These are phyloP conservation scores for Penicillium aurantiogriseum DNA, from an alignment of 2,329 filamentous ascomycete genomes.

Conservation along the genomic window DNA sequence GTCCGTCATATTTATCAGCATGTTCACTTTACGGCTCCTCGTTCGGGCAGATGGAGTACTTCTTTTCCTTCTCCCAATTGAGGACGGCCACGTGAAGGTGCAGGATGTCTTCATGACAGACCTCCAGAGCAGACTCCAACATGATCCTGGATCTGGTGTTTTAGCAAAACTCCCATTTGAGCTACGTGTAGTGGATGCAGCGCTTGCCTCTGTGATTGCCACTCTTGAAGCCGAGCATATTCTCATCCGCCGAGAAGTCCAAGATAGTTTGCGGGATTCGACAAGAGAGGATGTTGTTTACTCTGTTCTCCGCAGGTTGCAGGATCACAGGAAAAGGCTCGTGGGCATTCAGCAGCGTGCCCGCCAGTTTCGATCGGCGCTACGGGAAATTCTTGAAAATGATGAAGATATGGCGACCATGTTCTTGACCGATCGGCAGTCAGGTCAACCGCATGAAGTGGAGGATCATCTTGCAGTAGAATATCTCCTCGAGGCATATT, in stretches of 20 bases:
- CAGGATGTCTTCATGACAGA: conserved; percentile 29
- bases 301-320: conserved; percentile 26
- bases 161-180: conserved; percentile 32
- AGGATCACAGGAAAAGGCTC: conserved; percentile 29
- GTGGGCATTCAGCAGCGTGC: conserved; percentile 34
- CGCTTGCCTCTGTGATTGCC: conserved; percentile 35
- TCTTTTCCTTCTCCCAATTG: conserved; percentile 27
- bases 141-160: conserved; percentile 15
- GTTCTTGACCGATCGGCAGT: conserved; percentile 35
- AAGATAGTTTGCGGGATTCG: conserved; percentile 21
- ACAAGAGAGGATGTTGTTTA: conserved; percentile 18
- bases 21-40: conserved; percentile 39
- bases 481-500: conserved; percentile 41
- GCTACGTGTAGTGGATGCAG: conserved; percentile 37
- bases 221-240: conserved; percentile 35
- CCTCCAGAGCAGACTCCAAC: conserved; percentile 26
- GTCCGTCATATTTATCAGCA: conserved; percentile 33
- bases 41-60: conserved; percentile 33
- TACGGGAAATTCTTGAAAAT: conserved; percentile 36
- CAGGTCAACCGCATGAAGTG: conserved; percentile 29
- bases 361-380: conserved; percentile 33
- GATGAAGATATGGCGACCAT: conserved; percentile 40
- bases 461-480: conserved; percentile 40
- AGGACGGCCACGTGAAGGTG: conserved; percentile 13
- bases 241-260: conserved; percentile 20